Evolutionary conservation across 192 early-diverging fungal genomes (phyloP), one percentile per base, ranked within the genome.

Genomic region (Coemansia reversa): DNA sequence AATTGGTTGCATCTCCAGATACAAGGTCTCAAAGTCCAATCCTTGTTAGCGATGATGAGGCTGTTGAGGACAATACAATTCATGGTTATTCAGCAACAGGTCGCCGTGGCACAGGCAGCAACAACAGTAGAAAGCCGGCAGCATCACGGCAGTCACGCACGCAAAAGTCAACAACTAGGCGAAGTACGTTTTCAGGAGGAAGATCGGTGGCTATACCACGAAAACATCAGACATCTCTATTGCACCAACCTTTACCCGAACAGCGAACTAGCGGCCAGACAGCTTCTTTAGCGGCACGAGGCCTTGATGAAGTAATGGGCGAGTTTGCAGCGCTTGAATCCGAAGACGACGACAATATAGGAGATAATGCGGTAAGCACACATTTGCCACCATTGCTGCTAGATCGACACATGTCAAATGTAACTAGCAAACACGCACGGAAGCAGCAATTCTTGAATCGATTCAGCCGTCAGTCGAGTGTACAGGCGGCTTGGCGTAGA

Each of bases 301-400:
- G 73, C 3, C 45, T 80, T n/a, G 62, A 60, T 14, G 67, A 66
- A 3, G 73, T 81, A 9, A 81, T 81, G 62, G 48, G 51, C 39
- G 78, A 81, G 55, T 81, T 81, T 61, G 73, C 78, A 14, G 73
- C 66, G 27, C 45, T 81, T 12, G 72, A 75, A n/a, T 81, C 78
- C n/a, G 72, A 72, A 51, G 60, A 60, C 55, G 72, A 71, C 28
- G 27, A 23, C 8, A 14, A 22, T 52, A 18, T 19, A 29, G 29
- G 19, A 9, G 22, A n/a, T 12, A 27, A n/a, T 5, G 33, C 4
- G 16, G 32, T 30, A 53, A 25, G n/a, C 61, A 35, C 61, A 8
- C 53, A 22, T 5, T 5, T 48, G 27, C 45, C 54, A 12, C 23
- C 25, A 8, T 42, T 29, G 33, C 32, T 42, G 0, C 56, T 73